Base-by-base conservation (phyloP, 768 basidiomycete genomes). In the Pholiota microspora region DNA sequence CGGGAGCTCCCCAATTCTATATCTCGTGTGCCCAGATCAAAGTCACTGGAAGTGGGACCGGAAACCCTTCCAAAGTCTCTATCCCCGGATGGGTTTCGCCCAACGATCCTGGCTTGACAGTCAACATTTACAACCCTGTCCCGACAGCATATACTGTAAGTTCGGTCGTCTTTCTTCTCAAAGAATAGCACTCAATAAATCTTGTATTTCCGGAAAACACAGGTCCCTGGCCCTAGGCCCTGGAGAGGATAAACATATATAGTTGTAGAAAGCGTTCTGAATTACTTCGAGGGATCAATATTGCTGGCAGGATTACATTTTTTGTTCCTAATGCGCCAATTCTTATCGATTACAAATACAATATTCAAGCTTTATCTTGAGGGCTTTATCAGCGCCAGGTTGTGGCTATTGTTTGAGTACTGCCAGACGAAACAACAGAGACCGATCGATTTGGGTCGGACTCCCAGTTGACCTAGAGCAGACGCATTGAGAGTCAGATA, bases 381-480 rank as follows among this genome's bases (percentile, higher is more conserved):
- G n/a, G n/a, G n/a, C n/a, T n/a, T n/a, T 34, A 4, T 25, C 55
- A 59, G 25, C 61, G 55, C 59, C 59, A 62, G 8, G 54, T 56
- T 3, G 59, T 32, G 4, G 56, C 31, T 6, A 58, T 46, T 15
- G 58, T 61, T 49, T 54, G 54, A 1, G 55, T 46, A 8, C 74
- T 66, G 2, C 73, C 77, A 3, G 74, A 74, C 0, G 69, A 42
- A 23, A 64, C 71, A 3, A 76, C 73, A 8, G 75, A 82, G 2
- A 68, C 74, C 36, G 74, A 70, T 34, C 82, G 72, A 57, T 85
- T 83, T 2, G 84, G 83, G 59, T 84, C 82, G 0, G 80, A 80
- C 62, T 86, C 85, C 83, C 83, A 85, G 7, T 73, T 70, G 45
- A 86, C 64, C 82, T 81, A 48, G 29, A 35, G 7, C 13, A 45